phyloP scores from a whole-genome alignment of 192 early-diverging fungal species.

The Backusella tuberculispora region DNA sequence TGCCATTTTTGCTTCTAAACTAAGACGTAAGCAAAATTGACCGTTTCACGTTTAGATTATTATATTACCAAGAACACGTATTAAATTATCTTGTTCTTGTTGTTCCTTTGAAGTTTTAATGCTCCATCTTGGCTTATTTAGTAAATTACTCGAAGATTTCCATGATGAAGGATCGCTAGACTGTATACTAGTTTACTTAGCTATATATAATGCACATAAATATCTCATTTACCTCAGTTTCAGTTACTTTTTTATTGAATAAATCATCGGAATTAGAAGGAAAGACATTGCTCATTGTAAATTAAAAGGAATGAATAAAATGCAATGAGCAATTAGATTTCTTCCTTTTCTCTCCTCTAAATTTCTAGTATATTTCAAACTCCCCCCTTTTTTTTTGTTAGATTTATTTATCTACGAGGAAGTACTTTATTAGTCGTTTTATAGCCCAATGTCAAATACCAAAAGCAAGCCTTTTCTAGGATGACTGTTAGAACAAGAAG shows the following conservation, averaged over 20 bases:
- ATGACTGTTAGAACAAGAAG: too few relatives aligned
- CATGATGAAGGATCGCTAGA: background rate
- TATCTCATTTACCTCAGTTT: background rate
- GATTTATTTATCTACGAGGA: too few relatives aligned
- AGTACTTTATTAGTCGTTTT: too few relatives aligned
- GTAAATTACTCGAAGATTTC: background rate
- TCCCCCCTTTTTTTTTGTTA: too few relatives aligned
- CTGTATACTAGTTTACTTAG: background rate
- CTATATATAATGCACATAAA: background rate
- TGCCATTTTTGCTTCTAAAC: constrained; percentile 8
- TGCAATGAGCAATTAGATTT: background rate
- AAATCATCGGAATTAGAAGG: background rate
- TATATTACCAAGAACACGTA: background rate
- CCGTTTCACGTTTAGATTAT: too few relatives aligned
- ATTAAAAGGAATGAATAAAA: background rate
- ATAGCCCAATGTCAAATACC: too few relatives aligned
- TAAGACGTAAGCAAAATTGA: background rate
- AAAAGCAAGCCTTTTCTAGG: too few relatives aligned
- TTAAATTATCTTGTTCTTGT: constrained; percentile 6
- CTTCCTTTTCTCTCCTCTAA: too few relatives aligned
- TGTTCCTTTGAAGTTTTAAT: constrained; percentile 3
- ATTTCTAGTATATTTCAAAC: too few relatives aligned
- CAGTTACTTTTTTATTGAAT: background rate
- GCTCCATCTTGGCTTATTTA: constrained; percentile 6
- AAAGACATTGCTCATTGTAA: constrained; percentile 3